A percentile compares a stretch with the other conserved stretches of the same genome.
Evolutionary conservation across 352 stramenopile species (phyloP).

Genomic region (Globisporangium echinulatum): DNA sequence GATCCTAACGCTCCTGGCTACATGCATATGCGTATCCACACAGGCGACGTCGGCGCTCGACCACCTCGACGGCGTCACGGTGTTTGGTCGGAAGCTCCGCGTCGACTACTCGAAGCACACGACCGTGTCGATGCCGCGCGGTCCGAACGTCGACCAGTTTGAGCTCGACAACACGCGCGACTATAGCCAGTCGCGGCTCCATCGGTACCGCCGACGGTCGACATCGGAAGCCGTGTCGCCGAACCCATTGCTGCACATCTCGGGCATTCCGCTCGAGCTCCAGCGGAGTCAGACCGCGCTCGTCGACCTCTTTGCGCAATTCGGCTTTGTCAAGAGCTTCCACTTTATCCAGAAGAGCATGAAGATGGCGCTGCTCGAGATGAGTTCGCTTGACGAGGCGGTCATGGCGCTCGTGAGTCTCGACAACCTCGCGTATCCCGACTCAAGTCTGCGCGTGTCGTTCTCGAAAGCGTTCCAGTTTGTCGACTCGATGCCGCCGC

Average conservation of each 20-base stretch:
- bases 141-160: conserved; percentile 62
- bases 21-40: too few species aligned
- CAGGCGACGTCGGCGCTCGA: conserved; percentile 73
- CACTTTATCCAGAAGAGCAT: conserved; percentile 66
- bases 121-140: conserved; percentile 73
- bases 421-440: conserved; percentile 66
- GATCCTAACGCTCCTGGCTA: too few species aligned
- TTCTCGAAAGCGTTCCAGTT: conserved; percentile 70
- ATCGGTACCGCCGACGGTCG: conserved; percentile 69
- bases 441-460: conserved; percentile 73
- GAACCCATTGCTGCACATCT: conserved; percentile 60
- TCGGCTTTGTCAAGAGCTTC: conserved; percentile 70
- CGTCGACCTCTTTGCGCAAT: conserved; percentile 58
- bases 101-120: conserved; percentile 83
- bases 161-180: conserved; percentile 81
- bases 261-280: conserved; percentile 61
- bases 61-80: conserved; percentile 60
- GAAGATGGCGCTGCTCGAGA: conserved; percentile 77
- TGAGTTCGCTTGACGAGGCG: conserved; percentile 68
- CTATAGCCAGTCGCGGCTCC: conserved; percentile 64
- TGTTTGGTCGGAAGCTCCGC: conserved; percentile 76
- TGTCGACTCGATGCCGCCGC: conserved; percentile 5
- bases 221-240: conserved; percentile 58
- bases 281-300: conserved; percentile 58
- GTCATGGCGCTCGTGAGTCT: conserved; percentile 61